These are phyloP conservation scores for Vitellaria paradoxa DNA, from an alignment of 179 eudicot species.

Conservation along the genomic window DNA sequence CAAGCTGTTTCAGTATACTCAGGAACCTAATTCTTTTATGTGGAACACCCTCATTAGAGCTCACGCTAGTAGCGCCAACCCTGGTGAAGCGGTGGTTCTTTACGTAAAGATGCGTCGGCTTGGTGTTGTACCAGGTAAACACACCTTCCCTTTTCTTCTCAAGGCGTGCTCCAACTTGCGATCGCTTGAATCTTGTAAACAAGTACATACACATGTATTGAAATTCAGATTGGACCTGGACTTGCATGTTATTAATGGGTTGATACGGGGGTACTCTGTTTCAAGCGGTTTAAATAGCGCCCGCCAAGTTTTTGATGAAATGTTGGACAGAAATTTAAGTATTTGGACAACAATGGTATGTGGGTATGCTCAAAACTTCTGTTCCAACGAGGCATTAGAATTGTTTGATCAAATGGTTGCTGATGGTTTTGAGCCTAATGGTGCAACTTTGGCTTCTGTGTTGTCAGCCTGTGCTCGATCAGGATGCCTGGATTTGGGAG, in stretches of 20 bases:
- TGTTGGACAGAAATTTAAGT: conserved; percentile 49
- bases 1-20: conserved; percentile 39
- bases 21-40: conserved; percentile 54
- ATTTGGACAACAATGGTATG: conserved; percentile 80
- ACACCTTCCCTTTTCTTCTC: conserved; percentile 66
- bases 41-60: conserved; percentile 75
- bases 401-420: conserved; percentile 55
- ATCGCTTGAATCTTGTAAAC: conserved; percentile 31
- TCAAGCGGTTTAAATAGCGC: conserved; percentile 33
- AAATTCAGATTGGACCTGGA: conserved; percentile 50
- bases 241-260: conserved; percentile 58
- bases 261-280: conserved; percentile 50
- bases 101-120: conserved; percentile 48
- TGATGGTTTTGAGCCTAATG: conserved; percentile 62
- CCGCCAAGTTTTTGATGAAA: conserved; percentile 59
- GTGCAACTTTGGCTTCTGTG: conserved; percentile 60
- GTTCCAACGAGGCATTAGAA: conserved; percentile 43
- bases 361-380: conserved; percentile 65
- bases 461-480: conserved; percentile 73
- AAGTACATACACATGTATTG: conserved; percentile 53
- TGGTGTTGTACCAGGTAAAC: conserved; percentile 52
- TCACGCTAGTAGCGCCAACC: conserved; percentile 36
- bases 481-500: conserved; percentile 63
- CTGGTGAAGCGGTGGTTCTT: conserved; percentile 36
- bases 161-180: conserved; percentile 46